Evolutionary conservation across 2,329 filamentous ascomycete genomes (phyloP).

Genomic region (Lachnellula willkommii): DNA sequence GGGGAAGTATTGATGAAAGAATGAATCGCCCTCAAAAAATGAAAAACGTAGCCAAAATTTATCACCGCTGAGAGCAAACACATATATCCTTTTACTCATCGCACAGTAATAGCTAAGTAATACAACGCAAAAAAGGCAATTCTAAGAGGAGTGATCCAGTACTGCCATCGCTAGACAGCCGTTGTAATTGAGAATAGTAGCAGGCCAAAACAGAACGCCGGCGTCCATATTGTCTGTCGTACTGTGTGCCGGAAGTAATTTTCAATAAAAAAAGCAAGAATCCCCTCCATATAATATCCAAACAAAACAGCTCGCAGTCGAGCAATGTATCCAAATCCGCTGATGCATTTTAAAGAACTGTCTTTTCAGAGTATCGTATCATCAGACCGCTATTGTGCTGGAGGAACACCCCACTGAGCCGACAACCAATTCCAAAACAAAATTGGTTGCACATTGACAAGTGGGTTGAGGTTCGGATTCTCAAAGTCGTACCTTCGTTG

Average conservation of each 20-base stretch:
- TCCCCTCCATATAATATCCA: not conserved
- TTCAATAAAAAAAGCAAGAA: not conserved
- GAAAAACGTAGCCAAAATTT: too few species aligned
- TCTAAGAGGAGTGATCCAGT: not conserved
- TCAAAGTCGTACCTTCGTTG: slow-evolving; percentile 63
- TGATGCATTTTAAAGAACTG: not conserved
- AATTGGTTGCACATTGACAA: slow-evolving; percentile 43
- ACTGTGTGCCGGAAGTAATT: not conserved
- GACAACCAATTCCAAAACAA: slow-evolving; percentile 52
- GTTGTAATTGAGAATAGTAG: not conserved
- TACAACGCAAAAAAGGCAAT: not conserved
- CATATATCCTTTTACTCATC: not conserved
- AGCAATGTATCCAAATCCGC: not conserved
- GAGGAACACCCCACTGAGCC: slow-evolving; percentile 37
- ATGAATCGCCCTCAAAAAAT: too few species aligned
- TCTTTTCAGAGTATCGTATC: not conserved
- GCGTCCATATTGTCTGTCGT: not conserved
- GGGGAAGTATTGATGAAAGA: too few species aligned
- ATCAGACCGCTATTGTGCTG: not conserved
- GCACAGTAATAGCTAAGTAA: not conserved
- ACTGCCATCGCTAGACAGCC: not conserved
- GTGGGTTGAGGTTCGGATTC: slow-evolving; percentile 54
- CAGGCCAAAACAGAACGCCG: not conserved
- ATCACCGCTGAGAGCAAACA: not conserved
- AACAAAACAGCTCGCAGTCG: not conserved